Conservation (phyloP, 2,329 filamentous ascomycete genomes). For the Alternaria sp. region DNA sequence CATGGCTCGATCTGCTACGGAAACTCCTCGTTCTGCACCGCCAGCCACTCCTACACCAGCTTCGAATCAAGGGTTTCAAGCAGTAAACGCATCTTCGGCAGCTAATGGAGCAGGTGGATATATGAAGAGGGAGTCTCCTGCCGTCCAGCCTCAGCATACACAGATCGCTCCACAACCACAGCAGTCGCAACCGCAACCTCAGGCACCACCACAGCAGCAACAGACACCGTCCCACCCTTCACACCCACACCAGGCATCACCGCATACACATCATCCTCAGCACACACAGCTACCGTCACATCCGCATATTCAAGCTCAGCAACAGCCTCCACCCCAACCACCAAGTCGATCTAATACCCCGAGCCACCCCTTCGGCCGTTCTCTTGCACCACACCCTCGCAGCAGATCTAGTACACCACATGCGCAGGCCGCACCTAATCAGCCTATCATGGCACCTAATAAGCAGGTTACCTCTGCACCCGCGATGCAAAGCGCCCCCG, state of each 20-base stretch:
- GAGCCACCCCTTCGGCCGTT: conserved; percentile 25
- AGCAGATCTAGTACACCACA: conserved; percentile 40
- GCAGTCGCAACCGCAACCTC: conserved; percentile 9
- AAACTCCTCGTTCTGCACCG: conserved; percentile 20
- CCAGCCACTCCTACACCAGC: conserved; percentile 13
- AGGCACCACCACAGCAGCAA: conserved; percentile 14
- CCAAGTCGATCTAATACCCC: conserved; percentile 36
- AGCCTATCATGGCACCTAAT: conserved; percentile 20
- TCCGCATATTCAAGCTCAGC: conserved; percentile 23
- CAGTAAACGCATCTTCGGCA: conserved; percentile 16
- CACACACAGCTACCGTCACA: conserved; percentile 20
- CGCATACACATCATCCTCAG: conserved; percentile 12
- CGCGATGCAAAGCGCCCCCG: conserved; percentile 19
- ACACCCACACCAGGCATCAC: conserved; percentile 12
- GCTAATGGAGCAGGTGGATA: conserved; percentile 23
- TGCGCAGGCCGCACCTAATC: conserved; percentile 26
- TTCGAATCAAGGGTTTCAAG: conserved; percentile 16
- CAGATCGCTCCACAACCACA: conserved; percentile 27
- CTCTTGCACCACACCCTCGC: conserved; percentile 31
- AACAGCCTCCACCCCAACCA: conserved; percentile 23
- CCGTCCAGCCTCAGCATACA: conserved; percentile 24
- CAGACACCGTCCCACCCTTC: conserved; percentile 7
- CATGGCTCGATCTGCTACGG: conserved; percentile 15
- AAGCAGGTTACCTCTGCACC: conserved; percentile 15
- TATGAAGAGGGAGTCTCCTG: conserved; percentile 29